phyloP scores from a whole-genome alignment of 2,329 filamentous ascomycete species.

The Chaetomium sp. region DNA sequence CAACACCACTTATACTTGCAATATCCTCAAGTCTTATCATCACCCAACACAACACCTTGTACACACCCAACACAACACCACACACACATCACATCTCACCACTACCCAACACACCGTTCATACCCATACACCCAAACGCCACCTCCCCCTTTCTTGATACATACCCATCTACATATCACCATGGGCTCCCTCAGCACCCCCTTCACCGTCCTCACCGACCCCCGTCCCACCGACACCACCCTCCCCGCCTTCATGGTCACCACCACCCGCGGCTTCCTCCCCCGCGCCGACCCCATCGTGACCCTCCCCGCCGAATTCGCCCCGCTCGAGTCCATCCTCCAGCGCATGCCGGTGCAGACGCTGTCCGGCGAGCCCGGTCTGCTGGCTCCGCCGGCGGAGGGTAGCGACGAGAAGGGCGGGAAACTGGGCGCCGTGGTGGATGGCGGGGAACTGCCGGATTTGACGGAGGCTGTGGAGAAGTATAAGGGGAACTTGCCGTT shows the following conservation, averaged over 20 bases:
- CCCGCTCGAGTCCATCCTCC: conserved; percentile 62
- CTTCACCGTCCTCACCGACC: conserved; percentile 59
- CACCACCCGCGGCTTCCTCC: conserved; percentile 66
- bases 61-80: neutral
- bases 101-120: neutral
- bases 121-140: neutral
- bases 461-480: conserved; percentile 66
- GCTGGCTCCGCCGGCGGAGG: conserved; percentile 45
- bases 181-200: conserved; percentile 37
- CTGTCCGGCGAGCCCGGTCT: conserved; percentile 68
- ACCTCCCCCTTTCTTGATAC: neutral
- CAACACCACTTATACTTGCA: neutral
- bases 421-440: conserved; percentile 70
- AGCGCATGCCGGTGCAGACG: conserved; percentile 73
- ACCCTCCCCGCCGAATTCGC: conserved; percentile 68
- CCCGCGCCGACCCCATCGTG: conserved; percentile 55
- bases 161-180: conserved; percentile 15
- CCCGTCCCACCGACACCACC: conserved; percentile 53
- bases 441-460: conserved; percentile 62
- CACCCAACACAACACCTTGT: neutral
- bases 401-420: conserved; percentile 32
- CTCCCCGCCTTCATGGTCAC: conserved; percentile 75
- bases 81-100: neutral
- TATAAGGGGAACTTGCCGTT: conserved; percentile 67
- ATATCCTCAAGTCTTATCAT: neutral